phyloP scores from a whole-genome alignment of 495 filamentous ascomycete genomes.

The Penicillium soppii region DNA sequence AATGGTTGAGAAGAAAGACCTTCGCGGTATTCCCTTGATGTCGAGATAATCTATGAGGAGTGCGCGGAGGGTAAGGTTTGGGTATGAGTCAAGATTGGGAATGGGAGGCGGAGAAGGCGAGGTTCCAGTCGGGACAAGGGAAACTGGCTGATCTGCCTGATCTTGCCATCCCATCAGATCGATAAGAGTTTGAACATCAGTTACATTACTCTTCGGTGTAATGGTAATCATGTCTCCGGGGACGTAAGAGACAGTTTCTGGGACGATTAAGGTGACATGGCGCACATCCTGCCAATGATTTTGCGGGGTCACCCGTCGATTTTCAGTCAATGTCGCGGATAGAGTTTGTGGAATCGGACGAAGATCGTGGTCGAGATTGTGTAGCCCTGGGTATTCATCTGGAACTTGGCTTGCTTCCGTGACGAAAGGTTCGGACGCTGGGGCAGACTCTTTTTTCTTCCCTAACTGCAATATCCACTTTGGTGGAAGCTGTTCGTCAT shows the following conservation, averaged over 20 bases:
- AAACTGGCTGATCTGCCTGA: constrained; percentile 65
- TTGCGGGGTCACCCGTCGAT: constrained; percentile 70
- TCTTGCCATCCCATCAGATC: constrained; percentile 71
- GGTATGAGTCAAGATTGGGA: constrained; percentile 36
- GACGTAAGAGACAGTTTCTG: constrained; percentile 41
- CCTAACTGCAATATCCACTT: constrained; percentile 68
- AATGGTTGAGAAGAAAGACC: constrained; percentile 77
- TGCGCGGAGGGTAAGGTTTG: constrained; percentile 64
- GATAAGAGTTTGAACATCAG: constrained; percentile 75
- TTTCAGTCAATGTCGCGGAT: constrained; percentile 44
- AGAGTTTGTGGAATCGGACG: constrained; percentile 54
- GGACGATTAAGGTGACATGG: constrained; percentile 58
- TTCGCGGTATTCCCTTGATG: constrained; percentile 81
- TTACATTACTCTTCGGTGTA: constrained; percentile 80
- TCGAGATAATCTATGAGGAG: constrained; percentile 82
- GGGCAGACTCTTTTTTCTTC: constrained; percentile 3
- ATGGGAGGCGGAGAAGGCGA: constrained; percentile 42
- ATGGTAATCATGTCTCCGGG: constrained; percentile 80
- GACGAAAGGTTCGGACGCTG: not conserved
- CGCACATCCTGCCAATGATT: constrained; percentile 95
- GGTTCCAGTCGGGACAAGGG: constrained; percentile 36
- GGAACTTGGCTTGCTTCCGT: not conserved
- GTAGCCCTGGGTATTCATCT: constrained; percentile 23
- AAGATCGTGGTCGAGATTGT: constrained; percentile 45
- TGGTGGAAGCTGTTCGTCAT: constrained; percentile 72